phyloP scores from a whole-genome alignment of 495 filamentous ascomycete species.

The Massariosphaeria phaeospora region DNA sequence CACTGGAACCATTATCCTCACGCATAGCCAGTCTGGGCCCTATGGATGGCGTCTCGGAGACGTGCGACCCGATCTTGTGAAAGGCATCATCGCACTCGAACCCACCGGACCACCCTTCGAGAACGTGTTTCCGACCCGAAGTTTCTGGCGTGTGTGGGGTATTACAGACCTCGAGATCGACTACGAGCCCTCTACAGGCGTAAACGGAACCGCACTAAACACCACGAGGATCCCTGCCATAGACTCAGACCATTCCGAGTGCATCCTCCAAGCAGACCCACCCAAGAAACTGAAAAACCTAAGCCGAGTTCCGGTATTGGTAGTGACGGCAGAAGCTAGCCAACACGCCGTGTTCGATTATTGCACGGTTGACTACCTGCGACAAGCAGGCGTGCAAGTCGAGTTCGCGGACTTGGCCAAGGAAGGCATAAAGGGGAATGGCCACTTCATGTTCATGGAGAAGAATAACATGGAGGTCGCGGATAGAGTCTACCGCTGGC shows the following conservation, averaged over 20 bases:
- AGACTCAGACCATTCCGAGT: constrained; percentile 32
- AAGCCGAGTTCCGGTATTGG: constrained; percentile 42
- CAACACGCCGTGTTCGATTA: constrained; percentile 56
- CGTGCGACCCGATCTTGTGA: constrained; percentile 21
- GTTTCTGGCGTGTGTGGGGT: constrained; percentile 31
- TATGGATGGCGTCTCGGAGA: constrained; percentile 39
- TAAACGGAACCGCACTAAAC: constrained; percentile 34
- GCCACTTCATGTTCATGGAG: constrained; percentile 57
- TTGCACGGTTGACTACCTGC: constrained; percentile 50
- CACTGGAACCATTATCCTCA: constrained; percentile 30
- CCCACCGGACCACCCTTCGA: constrained; percentile 18
- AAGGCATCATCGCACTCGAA: constrained; percentile 21
- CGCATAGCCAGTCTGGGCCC: constrained; percentile 38
- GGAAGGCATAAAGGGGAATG: constrained; percentile 52
- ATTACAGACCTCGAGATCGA: constrained; percentile 37
- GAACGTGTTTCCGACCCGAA: not conserved
- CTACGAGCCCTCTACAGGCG: constrained; percentile 45
- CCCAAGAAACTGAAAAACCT: constrained; percentile 50
- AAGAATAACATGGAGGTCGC: constrained; percentile 49
- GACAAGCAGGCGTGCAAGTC: constrained; percentile 51
- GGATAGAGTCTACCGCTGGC: constrained; percentile 26
- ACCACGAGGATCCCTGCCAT: constrained; percentile 35
- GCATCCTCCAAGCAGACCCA: constrained; percentile 47
- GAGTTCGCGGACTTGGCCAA: constrained; percentile 47
- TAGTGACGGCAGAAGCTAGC: constrained; percentile 52